phyloP scores from a whole-genome alignment of 1,284 basidiomycete genomes.

The Trametes sp. region DNA sequence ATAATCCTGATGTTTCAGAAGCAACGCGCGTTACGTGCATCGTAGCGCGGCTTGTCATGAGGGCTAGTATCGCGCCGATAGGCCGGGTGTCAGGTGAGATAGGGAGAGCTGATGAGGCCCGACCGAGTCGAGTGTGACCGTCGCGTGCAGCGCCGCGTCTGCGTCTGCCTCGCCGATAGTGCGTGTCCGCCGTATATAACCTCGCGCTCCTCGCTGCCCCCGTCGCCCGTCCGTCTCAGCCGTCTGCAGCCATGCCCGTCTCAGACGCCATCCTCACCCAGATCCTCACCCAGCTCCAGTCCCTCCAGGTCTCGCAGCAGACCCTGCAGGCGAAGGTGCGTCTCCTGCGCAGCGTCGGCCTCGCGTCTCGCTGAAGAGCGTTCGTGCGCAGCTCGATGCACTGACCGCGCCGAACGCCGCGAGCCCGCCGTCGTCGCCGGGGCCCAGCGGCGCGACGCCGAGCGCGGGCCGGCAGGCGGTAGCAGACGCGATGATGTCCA shows the following conservation, averaged over 20 bases:
- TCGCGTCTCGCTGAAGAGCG: background rate
- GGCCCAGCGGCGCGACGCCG: constrained; percentile 32
- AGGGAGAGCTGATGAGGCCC: constrained; percentile 25
- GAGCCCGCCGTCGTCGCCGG: constrained; percentile 39
- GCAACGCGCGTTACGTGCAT: constrained; percentile 14
- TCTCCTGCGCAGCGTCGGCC: constrained; percentile 3
- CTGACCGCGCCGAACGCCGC: constrained; percentile 36
- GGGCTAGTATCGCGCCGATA: constrained; percentile 26
- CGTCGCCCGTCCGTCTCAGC: background rate
- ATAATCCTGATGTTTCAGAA: constrained; percentile 9
- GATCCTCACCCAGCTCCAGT: constrained; percentile 73
- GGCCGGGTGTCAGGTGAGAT: constrained; percentile 34
- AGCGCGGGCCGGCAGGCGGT: constrained; percentile 34
- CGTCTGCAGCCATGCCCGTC: constrained; percentile 48
- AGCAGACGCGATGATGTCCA: constrained; percentile 30
- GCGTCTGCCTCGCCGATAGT: constrained; percentile 29
- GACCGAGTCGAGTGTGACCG: constrained; percentile 6
- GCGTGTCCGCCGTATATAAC: constrained; percentile 31
- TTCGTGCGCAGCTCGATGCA: constrained; percentile 46
- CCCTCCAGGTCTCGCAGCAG: constrained; percentile 76
- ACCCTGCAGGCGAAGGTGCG: constrained; percentile 75
- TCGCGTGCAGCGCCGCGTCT: constrained; percentile 14
- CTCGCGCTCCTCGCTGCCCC: constrained; percentile 7
- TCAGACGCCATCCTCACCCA: constrained; percentile 73
- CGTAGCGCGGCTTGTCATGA: background rate